These are phyloP conservation scores for Cercophora scortea DNA, from an alignment of 495 filamentous ascomycete species.

Conservation along the genomic window DNA sequence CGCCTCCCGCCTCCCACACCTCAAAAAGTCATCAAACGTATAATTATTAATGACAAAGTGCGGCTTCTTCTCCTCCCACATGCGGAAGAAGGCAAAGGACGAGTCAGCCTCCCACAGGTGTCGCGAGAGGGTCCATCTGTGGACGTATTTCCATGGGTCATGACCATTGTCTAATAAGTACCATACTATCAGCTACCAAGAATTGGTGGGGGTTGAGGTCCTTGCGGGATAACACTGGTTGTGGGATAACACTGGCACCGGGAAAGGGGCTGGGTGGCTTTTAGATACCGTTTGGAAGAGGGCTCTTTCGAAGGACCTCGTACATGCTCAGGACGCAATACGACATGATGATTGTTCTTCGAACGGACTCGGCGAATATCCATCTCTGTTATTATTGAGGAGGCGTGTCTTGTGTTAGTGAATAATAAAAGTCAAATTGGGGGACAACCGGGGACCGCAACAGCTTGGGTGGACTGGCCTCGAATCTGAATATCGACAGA, in stretches of 20 bases:
- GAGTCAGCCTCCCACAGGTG: slow-evolving; percentile 22
- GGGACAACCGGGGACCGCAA: no score
- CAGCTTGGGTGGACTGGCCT: no score
- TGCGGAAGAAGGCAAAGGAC: slow-evolving; percentile 16
- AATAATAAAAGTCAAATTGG: no score
- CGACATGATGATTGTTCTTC: slow-evolving; percentile 20
- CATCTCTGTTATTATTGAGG: slow-evolving; percentile 18
- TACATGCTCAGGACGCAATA: slow-evolving; percentile 18
- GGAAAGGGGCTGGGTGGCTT: no score
- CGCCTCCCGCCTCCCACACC: slow-evolving; percentile 17
- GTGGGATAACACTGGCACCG: no score
- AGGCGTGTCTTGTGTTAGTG: background rate
- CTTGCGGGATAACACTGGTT: no score
- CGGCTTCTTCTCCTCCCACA: slow-evolving; percentile 15
- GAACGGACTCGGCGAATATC: slow-evolving; percentile 26
- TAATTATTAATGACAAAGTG: slow-evolving; percentile 20
- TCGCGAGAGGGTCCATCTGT: slow-evolving; percentile 23
- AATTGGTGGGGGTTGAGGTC: background rate
- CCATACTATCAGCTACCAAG: background rate
- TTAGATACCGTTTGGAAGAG: background rate
- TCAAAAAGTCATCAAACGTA: slow-evolving; percentile 16
- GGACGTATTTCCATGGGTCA: slow-evolving; percentile 12
- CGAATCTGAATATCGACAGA: no score
- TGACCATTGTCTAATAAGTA: background rate
- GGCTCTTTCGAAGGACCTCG: slow-evolving; percentile 8